Evolutionary conservation across 176 grass and related monocot species (phyloP), one percentile per base, ranked within the genome.

Genomic region (Eleusine coracana): DNA sequence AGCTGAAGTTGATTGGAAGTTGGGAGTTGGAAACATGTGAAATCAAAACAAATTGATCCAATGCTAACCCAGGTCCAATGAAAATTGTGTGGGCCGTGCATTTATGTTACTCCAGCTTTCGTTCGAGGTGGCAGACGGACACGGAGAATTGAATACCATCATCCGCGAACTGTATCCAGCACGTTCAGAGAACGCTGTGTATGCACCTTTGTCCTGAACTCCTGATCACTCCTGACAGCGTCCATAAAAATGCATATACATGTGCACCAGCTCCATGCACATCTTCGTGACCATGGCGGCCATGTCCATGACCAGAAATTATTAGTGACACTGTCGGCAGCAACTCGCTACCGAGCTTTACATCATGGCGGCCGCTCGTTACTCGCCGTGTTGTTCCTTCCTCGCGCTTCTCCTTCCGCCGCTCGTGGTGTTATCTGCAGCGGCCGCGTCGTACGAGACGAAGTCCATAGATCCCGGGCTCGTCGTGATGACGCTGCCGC

Each of bases 381-480:
- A 60, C 7, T 60, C 21, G n/a, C 21, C 21, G n/a, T n/a, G 21
- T 25, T 60, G 8, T 7, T 76, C 61, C 25, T 42, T 70, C 12
- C 52, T 85, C 23, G 42, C 2, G 36, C 82, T 85, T 38, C 12
- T 84, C n/a, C 44, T 82, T 10, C 46, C 23, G 55, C 12, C 25
- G 73, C 73, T 82, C 52, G 15, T 64, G 72, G 64, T 67, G 2
- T 1, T 55, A 70, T 17, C 82, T 1, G 78, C 54, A 4, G 21
- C 66, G 29, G 77, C 56, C 0, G 4, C 34, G 12, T 8, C 37
- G 28, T 82, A 82, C 83, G 56, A 71, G 83, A 89, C 72, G 66
- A 82, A 72, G 83, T 65, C 77, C 71, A 76, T 89, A 5, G 83
- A 84, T 59, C 66, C 44, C n/a, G 78, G 78, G 46, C 87, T 89